A percentile compares a stretch with the other conserved stretches of the same genome.
These are phyloP conservation scores for Saccharomycopsis amapae DNA, from an alignment of 805 yeast genomes.

Conservation along the genomic window DNA sequence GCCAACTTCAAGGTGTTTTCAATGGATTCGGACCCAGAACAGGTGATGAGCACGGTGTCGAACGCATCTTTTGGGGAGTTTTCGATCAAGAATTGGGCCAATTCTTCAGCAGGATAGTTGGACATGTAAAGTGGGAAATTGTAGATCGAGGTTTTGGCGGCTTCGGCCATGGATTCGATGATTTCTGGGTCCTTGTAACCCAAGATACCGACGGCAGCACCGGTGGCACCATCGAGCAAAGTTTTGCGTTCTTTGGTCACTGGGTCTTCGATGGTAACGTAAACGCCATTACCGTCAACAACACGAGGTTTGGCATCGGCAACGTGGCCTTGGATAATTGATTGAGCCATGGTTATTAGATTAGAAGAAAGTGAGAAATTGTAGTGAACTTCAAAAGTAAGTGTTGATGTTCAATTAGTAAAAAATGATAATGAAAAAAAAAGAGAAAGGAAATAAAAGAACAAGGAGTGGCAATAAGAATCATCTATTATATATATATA, in stretches of 20 bases:
- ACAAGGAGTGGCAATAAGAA: too few species aligned
- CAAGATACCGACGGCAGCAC: slow-evolving; percentile 46
- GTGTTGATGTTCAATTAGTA: not conserved
- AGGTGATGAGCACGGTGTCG: slow-evolving; percentile 39
- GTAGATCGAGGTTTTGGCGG: slow-evolving; percentile 33
- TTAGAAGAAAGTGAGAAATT: not conserved
- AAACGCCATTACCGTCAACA: slow-evolving; percentile 37
- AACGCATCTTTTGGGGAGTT: slow-evolving; percentile 35
- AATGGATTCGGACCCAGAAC: slow-evolving; percentile 64
- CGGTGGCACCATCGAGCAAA: slow-evolving; percentile 41
- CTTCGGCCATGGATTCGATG: slow-evolving; percentile 31
- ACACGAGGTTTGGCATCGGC: slow-evolving; percentile 34
- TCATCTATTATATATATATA: too few species aligned
- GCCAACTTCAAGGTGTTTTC: slow-evolving; percentile 60
- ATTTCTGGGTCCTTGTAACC: slow-evolving; percentile 40
- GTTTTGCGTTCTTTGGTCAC: slow-evolving; percentile 31
- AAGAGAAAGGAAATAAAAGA: not conserved
- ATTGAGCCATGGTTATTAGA: slow-evolving; percentile 10
- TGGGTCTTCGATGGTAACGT: slow-evolving; percentile 37
- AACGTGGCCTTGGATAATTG: slow-evolving; percentile 35
- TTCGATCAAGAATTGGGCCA: slow-evolving; percentile 36
- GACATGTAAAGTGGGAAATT: slow-evolving; percentile 30
- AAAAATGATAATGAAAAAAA: not conserved
- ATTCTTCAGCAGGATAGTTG: slow-evolving; percentile 36
- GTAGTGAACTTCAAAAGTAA: not conserved